Percentiles rank a stretch among this genome's conserved stretches.
Conservation (phyloP, 2,329 filamentous ascomycete species). For the Venturia effusa region DNA sequence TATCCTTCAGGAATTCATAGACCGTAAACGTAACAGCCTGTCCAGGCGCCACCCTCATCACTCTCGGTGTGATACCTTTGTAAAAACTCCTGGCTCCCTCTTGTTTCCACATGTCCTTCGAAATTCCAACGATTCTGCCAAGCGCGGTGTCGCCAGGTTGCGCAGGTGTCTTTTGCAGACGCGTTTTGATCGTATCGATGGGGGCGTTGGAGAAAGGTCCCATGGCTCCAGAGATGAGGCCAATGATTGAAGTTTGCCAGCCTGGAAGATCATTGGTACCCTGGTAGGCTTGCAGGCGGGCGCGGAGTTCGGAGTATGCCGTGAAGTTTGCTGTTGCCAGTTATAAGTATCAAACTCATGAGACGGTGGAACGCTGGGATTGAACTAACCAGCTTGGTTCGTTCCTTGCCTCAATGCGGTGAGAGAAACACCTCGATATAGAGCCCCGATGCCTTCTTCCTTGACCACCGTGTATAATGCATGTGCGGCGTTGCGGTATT, state of each 20-base stretch:
- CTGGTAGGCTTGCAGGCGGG: constrained; percentile 60
- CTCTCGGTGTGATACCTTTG: constrained; percentile 94
- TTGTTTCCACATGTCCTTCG: constrained; percentile 55
- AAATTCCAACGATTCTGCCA: constrained; percentile 66
- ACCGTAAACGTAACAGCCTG: constrained; percentile 67
- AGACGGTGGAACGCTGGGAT: neutral
- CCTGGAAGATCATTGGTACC: constrained; percentile 64
- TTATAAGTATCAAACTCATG: neutral
- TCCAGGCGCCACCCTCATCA: constrained; percentile 94
- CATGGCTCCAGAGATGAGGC: constrained; percentile 85
- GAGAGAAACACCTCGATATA: constrained; percentile 88
- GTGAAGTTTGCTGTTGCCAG: constrained; percentile 74
- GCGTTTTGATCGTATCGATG: constrained; percentile 98
- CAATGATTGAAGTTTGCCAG: constrained; percentile 86
- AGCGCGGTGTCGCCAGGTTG: constrained; percentile 71
- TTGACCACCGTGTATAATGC: constrained; percentile 76
- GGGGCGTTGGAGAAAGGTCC: constrained; percentile 93
- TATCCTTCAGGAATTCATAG: constrained; percentile 40
- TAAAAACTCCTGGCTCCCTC: constrained; percentile 94
- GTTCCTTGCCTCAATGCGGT: constrained; percentile 90
- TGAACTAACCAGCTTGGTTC: constrained; percentile 61
- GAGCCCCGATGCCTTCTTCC: constrained; percentile 77
- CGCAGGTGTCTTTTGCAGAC: constrained; percentile 81
- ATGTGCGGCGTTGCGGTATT: constrained; percentile 89
- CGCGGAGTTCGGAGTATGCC: constrained; percentile 89